phyloP scores from a whole-genome alignment of 345 rosid genomes.

The Euphorbia tirucalli region DNA sequence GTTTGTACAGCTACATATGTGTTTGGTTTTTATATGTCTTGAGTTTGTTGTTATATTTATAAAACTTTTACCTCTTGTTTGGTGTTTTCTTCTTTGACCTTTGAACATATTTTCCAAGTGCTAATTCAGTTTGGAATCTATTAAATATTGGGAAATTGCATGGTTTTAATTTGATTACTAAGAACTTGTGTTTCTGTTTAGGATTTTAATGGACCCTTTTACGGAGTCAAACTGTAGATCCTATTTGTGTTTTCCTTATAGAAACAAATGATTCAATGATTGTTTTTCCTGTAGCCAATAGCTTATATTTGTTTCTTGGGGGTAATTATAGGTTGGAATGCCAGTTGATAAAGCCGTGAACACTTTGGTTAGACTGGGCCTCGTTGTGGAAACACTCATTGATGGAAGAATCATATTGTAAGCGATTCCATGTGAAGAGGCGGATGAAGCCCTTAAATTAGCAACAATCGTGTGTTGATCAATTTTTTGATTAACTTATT shows the following conservation, averaged over 20 bases:
- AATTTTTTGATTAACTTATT: no score
- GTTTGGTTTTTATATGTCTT: constrained; percentile 12
- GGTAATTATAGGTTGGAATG: no score
- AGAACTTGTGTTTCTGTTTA: constrained; percentile 5
- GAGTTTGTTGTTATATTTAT: constrained; percentile 20
- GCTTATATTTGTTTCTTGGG: no score
- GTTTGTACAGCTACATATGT: constrained; percentile 21
- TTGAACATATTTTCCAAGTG: constrained; percentile 18
- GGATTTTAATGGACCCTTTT: constrained; percentile 14
- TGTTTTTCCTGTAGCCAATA: no score
- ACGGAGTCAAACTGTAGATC: constrained; percentile 20
- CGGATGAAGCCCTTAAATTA: no score
- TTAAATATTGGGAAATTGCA: constrained; percentile 25
- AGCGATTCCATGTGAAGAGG: no score
- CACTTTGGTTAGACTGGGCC: no score
- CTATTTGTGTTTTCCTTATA: constrained; percentile 4
- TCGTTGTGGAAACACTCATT: no score
- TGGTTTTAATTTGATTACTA: constrained; percentile 13
- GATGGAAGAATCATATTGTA: no score
- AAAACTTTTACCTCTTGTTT: constrained; percentile 7
- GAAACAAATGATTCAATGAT: constrained; percentile 16
- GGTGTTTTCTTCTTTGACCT: constrained; percentile 23
- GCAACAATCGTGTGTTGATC: no score
- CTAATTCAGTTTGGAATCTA: constrained; percentile 19
- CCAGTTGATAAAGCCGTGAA: no score